Percentiles rank a stretch among this genome's conserved stretches.
Evolutionary conservation across 2,329 filamentous ascomycete genomes (phyloP).

Genomic region (Macrophomina tecta): DNA sequence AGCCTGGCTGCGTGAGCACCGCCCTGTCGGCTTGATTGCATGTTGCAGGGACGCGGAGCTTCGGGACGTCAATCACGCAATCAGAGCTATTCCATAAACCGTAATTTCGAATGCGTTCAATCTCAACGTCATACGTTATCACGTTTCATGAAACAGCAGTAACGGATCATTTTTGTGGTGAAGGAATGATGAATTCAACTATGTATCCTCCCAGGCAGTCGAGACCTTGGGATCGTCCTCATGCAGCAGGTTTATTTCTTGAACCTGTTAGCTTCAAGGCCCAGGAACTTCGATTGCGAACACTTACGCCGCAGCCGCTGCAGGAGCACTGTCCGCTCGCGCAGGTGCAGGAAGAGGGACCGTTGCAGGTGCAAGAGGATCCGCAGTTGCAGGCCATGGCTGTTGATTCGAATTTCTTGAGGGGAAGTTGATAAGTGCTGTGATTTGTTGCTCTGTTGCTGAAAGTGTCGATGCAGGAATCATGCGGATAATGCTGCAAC

Average conservation of each 20-base stretch:
- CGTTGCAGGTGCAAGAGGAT: conserved; percentile 16
- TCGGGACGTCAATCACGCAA: not conserved
- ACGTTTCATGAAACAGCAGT: not conserved
- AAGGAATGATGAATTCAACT: not conserved
- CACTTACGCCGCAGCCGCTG: conserved; percentile 16
- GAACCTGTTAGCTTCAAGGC: not conserved
- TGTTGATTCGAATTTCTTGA: not conserved
- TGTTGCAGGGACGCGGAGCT: not conserved
- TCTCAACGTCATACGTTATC: not conserved
- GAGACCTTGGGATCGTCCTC: not conserved
- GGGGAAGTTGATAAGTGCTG: not conserved
- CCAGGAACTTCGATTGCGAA: not conserved
- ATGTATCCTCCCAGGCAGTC: too few species aligned
- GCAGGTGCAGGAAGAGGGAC: conserved; percentile 2
- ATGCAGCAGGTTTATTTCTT: not conserved
- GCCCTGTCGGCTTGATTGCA: not conserved
- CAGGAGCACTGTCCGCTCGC: conserved; percentile 11
- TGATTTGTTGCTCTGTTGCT: not conserved
- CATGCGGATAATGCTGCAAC: not conserved
- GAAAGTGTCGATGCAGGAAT: not conserved
- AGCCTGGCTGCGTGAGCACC: conserved; percentile 29
- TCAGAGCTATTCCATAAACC: not conserved
- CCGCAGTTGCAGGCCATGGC: conserved; percentile 21
- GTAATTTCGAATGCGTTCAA: not conserved
- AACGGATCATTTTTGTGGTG: too few species aligned